Percentiles rank a stretch among this genome's conserved stretches.
Evolutionary conservation across 2,329 filamentous ascomycete species (phyloP).

Genomic region (Venturia aucupariae): DNA sequence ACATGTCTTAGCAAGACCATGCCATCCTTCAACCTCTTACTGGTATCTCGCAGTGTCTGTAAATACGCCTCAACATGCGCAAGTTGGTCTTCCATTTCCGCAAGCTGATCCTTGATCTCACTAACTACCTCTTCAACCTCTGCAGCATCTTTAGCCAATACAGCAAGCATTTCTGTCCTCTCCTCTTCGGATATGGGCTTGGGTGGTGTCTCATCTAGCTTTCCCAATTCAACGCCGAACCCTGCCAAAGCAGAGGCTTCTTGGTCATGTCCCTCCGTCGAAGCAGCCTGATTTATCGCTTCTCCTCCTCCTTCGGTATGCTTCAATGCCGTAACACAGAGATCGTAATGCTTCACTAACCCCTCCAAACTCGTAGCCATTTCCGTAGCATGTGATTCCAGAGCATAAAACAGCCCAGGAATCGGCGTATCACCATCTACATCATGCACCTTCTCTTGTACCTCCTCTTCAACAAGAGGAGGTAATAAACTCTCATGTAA

Average conservation of each 20-base stretch:
- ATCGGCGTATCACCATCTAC: conserved; percentile 27
- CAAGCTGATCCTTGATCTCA: conserved; percentile 64
- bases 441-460: conserved; percentile 1
- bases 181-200: conserved; percentile 69
- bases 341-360: conserved; percentile 80
- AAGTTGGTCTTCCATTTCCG: conserved; percentile 67
- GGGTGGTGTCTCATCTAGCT: conserved; percentile 34
- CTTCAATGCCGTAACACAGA: conserved; percentile 83
- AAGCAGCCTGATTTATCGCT: conserved; percentile 35
- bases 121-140: conserved; percentile 54
- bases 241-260: conserved; percentile 24
- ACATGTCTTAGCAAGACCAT: conserved; percentile 60
- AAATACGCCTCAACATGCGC: conserved; percentile 55
- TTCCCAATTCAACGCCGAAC: conserved; percentile 16
- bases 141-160: conserved; percentile 62
- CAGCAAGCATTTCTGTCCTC: conserved; percentile 70
- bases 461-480: conserved; percentile 22
- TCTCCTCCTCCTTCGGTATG: conserved; percentile 62
- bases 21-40: conserved; percentile 51
- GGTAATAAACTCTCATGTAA: conserved; percentile 4
- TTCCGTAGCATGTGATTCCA: conserved; percentile 67
- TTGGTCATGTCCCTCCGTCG: conserved; percentile 17
- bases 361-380: conserved; percentile 76
- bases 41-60: conserved; percentile 45
- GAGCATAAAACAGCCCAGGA: conserved; percentile 38